Evolutionary conservation across 2,329 filamentous ascomycete genomes (phyloP).

Genomic region (Neurospora sp.): DNA sequence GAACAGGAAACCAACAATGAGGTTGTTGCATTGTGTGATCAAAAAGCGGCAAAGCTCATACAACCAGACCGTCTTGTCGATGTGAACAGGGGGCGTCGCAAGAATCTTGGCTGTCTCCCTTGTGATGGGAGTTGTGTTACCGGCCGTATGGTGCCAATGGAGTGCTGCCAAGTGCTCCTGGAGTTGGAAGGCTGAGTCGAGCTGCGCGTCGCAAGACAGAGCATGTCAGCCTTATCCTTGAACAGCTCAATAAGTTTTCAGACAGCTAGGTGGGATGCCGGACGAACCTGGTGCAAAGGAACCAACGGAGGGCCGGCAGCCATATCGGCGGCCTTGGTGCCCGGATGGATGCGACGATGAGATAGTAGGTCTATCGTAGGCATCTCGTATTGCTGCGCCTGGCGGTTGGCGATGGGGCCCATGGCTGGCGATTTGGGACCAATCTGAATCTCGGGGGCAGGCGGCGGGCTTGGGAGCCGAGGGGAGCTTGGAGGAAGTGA

Average conservation of each 20-base stretch:
- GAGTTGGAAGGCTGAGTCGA: slow-evolving; percentile 93
- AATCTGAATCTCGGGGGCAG: slow-evolving; percentile 89
- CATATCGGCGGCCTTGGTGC: slow-evolving; percentile 89
- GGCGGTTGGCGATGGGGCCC: slow-evolving; percentile 41
- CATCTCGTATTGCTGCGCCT: slow-evolving; percentile 53
- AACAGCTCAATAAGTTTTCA: neutral
- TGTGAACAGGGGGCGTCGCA: slow-evolving; percentile 67
- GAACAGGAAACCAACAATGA: slow-evolving; percentile 87
- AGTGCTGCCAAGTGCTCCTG: slow-evolving; percentile 94
- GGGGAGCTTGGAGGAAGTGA: slow-evolving; percentile 67
- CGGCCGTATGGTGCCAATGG: slow-evolving; percentile 68
- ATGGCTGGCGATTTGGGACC: slow-evolving; percentile 57
- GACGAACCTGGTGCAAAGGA: slow-evolving; percentile 67
- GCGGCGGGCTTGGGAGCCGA: slow-evolving; percentile 87
- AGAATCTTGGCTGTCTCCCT: slow-evolving; percentile 67
- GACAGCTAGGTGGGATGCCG: neutral
- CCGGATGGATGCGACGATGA: slow-evolving; percentile 78
- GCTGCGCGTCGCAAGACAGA: slow-evolving; percentile 38
- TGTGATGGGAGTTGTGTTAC: slow-evolving; percentile 61
- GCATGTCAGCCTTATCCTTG: slow-evolving; percentile 6
- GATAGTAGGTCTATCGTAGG: slow-evolving; percentile 62
- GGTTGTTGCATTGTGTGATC: slow-evolving; percentile 84
- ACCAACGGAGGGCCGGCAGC: slow-evolving; percentile 82
- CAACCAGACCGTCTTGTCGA: slow-evolving; percentile 86
- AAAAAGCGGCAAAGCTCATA: slow-evolving; percentile 97